Base-by-base conservation (phyloP, 352 stramenopile genomes). In the Pythium angustatum region DNA sequence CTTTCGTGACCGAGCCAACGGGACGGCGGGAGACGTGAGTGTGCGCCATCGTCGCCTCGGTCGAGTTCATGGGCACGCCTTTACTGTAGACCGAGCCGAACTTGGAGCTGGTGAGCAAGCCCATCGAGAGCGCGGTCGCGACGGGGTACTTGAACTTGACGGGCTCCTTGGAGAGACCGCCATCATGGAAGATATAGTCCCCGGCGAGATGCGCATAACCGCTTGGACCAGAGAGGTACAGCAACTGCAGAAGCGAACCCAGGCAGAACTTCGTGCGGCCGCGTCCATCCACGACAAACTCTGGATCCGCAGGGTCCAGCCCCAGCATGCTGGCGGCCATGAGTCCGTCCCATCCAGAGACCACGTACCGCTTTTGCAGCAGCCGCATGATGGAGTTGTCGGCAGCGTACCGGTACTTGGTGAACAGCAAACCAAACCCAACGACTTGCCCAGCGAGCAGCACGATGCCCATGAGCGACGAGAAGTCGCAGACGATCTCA, bases 401-500 rank as follows among this genome's bases (percentile, higher is more conserved):
- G 34, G 71, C 76, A 14, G 72, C 69, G 33, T 66, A 68, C 1
- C 63, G 59, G 54, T 83, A 87, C 28, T 69, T 69, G 6, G 76
- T 84, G 41, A 58, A 33, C 21, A 87, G 41, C 47, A 88, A 66
- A 8, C 68, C 26, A 10, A 61, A 50, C 0, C 71, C 63, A 8
- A 81, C 50, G 41, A 78, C 24, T 5, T 53, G n/a, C 1, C 76
- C 75, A 24, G 27, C 53, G 24, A 74, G 36, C 27, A 64, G 71
- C 15, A 86, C 57, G 7, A 85, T 66, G 4, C 50, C 68, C 1
- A 83, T 58, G 22, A 86, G 63, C 2, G 77, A 60, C 11, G 68
- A 60, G 34, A 85, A 72, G 36, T 89, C 80, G 24, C 77, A 78
- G 28, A 87, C 72, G 56, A 86, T 79, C 58, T 88, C 79, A 28